Evolutionary conservation across 2,329 filamentous ascomycete genomes (phyloP).

Genomic region (Aspergillus pseudotamarii): DNA sequence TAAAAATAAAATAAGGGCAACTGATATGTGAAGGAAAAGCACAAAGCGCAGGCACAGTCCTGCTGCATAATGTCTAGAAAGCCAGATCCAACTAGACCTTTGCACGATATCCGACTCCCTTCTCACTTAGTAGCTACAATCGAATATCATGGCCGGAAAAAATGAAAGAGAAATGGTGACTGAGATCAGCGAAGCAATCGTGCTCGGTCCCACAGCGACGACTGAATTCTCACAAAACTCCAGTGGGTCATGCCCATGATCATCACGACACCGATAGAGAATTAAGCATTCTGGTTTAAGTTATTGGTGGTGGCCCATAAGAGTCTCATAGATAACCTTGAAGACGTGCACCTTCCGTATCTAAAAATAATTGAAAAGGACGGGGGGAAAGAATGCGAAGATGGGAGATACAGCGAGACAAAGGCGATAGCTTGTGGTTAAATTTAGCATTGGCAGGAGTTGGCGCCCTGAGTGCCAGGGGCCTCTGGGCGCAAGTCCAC

Average conservation of each 20-base stretch:
- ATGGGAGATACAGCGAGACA: slow-evolving; percentile 1
- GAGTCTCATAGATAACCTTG: slow-evolving; percentile 13
- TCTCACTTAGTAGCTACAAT: background rate
- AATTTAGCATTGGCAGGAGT: slow-evolving; percentile 65
- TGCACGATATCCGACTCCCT: slow-evolving; percentile 18
- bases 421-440: background rate
- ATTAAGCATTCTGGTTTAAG: slow-evolving; percentile 19
- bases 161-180: slow-evolving; percentile 14
- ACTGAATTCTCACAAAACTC: slow-evolving; percentile 3
- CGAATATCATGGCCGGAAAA: slow-evolving; percentile 15
- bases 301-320: slow-evolving; percentile 10
- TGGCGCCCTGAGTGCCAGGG: slow-evolving; percentile 61
- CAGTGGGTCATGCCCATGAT: slow-evolving; percentile 8
- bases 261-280: slow-evolving; percentile 18
- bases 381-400: slow-evolving; percentile 14
- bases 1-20: slow-evolving; percentile 17
- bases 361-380: slow-evolving; percentile 19
- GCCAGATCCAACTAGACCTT: slow-evolving; percentile 31
- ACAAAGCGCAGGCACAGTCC: slow-evolving; percentile 26
- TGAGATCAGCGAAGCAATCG: slow-evolving; percentile 4
- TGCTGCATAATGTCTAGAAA: slow-evolving; percentile 34
- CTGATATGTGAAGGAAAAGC: slow-evolving; percentile 26
- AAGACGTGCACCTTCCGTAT: slow-evolving; percentile 20
- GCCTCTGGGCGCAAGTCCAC: slow-evolving; percentile 69
- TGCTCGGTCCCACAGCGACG: slow-evolving; percentile 2